Evolutionary conservation across 805 yeast genomes (phyloP).

Genomic region (Wickerhamiella bombiphila): DNA sequence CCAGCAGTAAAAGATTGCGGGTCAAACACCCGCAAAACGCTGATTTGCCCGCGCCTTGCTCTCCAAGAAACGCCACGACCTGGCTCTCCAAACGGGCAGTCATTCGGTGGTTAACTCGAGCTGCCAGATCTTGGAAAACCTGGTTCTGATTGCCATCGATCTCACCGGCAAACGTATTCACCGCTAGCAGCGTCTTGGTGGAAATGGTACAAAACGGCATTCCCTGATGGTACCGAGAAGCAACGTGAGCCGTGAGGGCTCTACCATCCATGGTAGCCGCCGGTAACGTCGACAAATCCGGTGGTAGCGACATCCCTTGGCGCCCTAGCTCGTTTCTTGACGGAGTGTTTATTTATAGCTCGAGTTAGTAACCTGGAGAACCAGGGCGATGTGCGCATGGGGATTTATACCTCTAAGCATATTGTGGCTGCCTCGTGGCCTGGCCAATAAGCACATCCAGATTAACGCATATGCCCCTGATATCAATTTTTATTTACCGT

Average conservation of each 20-base stretch:
- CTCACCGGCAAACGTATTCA: constrained; percentile 24
- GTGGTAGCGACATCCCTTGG: constrained; percentile 2
- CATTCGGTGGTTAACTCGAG: constrained; percentile 26
- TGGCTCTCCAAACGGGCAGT: constrained; percentile 26
- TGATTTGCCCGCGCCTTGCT: constrained; percentile 28
- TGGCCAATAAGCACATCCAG: too few relatives aligned
- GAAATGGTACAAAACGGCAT: constrained; percentile 28
- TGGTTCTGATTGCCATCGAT: constrained; percentile 25
- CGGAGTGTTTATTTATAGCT: too few relatives aligned
- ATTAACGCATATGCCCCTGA: too few relatives aligned
- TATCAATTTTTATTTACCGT: too few relatives aligned
- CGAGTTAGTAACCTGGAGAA: too few relatives aligned
- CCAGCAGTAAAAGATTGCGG: constrained; percentile 22
- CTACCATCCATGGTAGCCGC: constrained; percentile 25
- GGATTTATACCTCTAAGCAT: too few relatives aligned
- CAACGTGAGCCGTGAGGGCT: constrained; percentile 29
- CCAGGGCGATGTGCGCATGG: too few relatives aligned
- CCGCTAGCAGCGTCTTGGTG: constrained; percentile 25
- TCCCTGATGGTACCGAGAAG: constrained; percentile 30
- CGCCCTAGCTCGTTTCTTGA: too few relatives aligned
- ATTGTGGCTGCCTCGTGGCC: too few relatives aligned
- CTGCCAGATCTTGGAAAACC: constrained; percentile 25
- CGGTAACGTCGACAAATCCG: constrained; percentile 27
- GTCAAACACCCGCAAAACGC: constrained; percentile 24
- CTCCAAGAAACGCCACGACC: constrained; percentile 27